phyloP scores from a whole-genome alignment of 345 rosid genomes.

The Balakata baccata region DNA sequence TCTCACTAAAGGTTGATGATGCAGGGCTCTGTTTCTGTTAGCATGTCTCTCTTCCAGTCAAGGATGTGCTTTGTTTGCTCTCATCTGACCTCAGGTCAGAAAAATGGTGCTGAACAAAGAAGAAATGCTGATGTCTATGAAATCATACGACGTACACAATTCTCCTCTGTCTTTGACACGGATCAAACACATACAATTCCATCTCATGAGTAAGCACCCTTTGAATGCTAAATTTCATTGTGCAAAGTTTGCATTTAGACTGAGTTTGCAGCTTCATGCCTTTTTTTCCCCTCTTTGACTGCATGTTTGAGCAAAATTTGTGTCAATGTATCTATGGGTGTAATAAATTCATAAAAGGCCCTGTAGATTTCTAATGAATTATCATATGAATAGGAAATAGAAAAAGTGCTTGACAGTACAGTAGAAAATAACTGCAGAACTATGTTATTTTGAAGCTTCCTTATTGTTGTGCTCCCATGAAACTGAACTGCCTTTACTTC shows the following conservation, averaged over 20 bases:
- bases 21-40: constrained; percentile 97
- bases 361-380: no score
- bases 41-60: constrained; percentile 92
- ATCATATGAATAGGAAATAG: no score
- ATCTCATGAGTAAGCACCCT: constrained; percentile 76
- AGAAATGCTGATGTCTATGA: constrained; percentile 88
- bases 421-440: no score
- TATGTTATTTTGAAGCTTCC: no score
- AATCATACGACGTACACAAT: constrained; percentile 71
- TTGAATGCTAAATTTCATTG: constrained; percentile 3
- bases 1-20: constrained; percentile 29
- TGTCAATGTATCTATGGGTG: no score
- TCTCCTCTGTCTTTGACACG: constrained; percentile 61
- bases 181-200: constrained; percentile 81
- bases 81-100: constrained; percentile 97
- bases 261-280: no score
- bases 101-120: constrained; percentile 80
- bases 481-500: no score
- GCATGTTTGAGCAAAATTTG: no score
- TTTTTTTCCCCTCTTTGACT: no score
- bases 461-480: no score
- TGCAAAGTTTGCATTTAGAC: background rate
- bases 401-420: no score
- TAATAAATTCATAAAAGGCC: no score
- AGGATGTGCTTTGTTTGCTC: constrained; percentile 94